Evolutionary conservation across 495 filamentous ascomycete genomes (phyloP), one percentile per base, ranked within the genome.

Genomic region (Aspergillus incahuasiensis): DNA sequence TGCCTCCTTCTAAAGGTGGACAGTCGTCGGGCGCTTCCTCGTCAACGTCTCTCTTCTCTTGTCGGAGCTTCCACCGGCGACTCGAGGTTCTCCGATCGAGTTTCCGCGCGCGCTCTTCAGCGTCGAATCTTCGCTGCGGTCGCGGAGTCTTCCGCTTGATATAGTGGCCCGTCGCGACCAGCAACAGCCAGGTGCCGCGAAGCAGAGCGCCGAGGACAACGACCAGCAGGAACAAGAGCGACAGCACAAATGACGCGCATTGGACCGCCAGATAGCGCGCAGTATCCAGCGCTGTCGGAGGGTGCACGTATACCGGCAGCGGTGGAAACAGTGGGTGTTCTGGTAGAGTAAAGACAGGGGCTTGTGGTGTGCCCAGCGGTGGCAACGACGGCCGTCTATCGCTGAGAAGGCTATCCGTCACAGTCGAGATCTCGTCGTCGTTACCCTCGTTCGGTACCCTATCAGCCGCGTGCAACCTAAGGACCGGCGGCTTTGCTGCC

Each of bases 251-350:
- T 0, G 91, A 91, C 0, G 83, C 73, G 13, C 74, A 54, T 11
- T 85, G 81, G 45, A 92, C 86, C 6, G 69, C 63, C 24, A 74
- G 68, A 64, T 79, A 87, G 55, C 90, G 86, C n/a, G 91, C 22
- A 32, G 81, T 75, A 38, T 85, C 72, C 22, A 86, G 52, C 2
- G 78, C 20, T 3, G 87, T 84, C 0, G 91, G 85, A 0, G 91
- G 86, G 13, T 50, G 48, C 0, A 87, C 88, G 58, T 96, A 96
- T 3, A 89, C 72, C 0, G 92, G 92, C 13, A 97, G 68, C 8
- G 90, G 88, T 11, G 92, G 92, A 62, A 97, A 97, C 1, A 96
- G 70, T 7, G 92, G 91, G 63, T 95, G 86, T 8, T 54, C 19
- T 9, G 55, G 52, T 5, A 44, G 12, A 1, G 40, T 21, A 11